Conservation (phyloP, 23 red algal species). For the Gracilariopsis chorda region DNA sequence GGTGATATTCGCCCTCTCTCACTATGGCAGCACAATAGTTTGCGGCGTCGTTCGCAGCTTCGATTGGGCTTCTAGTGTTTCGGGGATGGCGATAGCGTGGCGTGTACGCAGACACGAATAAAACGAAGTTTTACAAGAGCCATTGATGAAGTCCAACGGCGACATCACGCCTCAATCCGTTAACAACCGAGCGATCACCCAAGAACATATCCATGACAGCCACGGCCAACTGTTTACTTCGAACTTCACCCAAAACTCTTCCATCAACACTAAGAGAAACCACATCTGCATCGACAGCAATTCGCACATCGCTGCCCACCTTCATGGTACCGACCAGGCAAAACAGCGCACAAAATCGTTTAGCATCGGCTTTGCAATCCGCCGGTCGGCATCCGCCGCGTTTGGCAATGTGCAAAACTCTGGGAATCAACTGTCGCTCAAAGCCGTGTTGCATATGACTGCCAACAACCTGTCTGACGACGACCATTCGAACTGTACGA, state of each 20-base stretch:
- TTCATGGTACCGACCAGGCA: conserved; percentile 40
- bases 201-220: conserved; percentile 87
- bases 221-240: conserved; percentile 36
- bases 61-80: too few relatives aligned
- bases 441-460: conserved; percentile 84
- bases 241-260: conserved; percentile 32
- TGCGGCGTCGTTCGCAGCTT: too few relatives aligned
- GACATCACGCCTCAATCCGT: conserved; percentile 24
- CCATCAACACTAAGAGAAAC: conserved; percentile 56
- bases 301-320: conserved; percentile 57
- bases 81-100: too few relatives aligned
- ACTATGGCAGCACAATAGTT: too few relatives aligned
- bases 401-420: conserved; percentile 59
- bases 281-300: conserved; percentile 34
- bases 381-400: conserved; percentile 33
- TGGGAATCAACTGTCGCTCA: conserved; percentile 65
- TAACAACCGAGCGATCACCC: conserved; percentile 50
- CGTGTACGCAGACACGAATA: too few relatives aligned
- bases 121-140: too few relatives aligned
- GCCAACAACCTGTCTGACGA: conserved; percentile 69
- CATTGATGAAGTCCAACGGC: conserved; percentile 20
- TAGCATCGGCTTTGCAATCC: conserved; percentile 42
- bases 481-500: conserved; percentile 62
- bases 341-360: conserved; percentile 53
- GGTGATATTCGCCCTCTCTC: too few relatives aligned